Percentiles rank a stretch among this genome's conserved stretches.
phyloP scores from a whole-genome alignment of 352 stramenopile genomes.

The Phytophthora agathidicida region DNA sequence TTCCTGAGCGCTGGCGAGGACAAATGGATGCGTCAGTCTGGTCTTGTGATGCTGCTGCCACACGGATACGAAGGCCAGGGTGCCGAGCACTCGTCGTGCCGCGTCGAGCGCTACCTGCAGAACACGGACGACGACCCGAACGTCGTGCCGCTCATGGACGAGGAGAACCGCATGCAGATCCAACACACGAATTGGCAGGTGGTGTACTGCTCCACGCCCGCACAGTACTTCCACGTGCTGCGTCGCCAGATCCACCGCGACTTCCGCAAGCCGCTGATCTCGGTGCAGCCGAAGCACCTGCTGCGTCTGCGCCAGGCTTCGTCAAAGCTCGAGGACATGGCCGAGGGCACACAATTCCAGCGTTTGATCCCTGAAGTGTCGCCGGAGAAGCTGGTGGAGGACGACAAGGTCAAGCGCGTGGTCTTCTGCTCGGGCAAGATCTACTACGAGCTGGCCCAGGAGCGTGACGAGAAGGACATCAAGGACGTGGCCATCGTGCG shows the following conservation, averaged over 20 bases:
- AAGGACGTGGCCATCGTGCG: slow-evolving; percentile 91
- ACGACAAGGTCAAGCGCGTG: slow-evolving; percentile 76
- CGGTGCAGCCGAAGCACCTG: slow-evolving; percentile 96
- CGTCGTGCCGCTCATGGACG: slow-evolving; percentile 91
- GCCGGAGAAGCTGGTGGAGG: slow-evolving; percentile 51
- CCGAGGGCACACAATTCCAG: slow-evolving; percentile 92
- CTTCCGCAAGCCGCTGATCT: slow-evolving; percentile 97
- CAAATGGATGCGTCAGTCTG: slow-evolving; percentile 97
- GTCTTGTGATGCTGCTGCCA: slow-evolving; percentile 94
- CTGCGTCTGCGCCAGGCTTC: slow-evolving; percentile 92
- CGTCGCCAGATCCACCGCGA: slow-evolving; percentile 95
- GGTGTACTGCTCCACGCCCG: slow-evolving; percentile 95
- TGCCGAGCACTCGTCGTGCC: slow-evolving; percentile 95
- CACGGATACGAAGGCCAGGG: slow-evolving; percentile 97
- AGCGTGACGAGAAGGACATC: slow-evolving; percentile 88
- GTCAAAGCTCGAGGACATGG: slow-evolving; percentile 95
- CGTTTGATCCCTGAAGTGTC: slow-evolving; percentile 89
- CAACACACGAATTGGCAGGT: slow-evolving; percentile 98
- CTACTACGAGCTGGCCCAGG: slow-evolving; percentile 96
- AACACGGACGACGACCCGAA: slow-evolving; percentile 95
- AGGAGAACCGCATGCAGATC: slow-evolving; percentile 96
- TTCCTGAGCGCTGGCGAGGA: slow-evolving; percentile 96
- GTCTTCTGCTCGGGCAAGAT: slow-evolving; percentile 97
- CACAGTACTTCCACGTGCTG: slow-evolving; percentile 93
- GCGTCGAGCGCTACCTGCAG: slow-evolving; percentile 96